Evolutionary conservation across 169 alveolate species (phyloP).

Genomic region (Theileria annulata): DNA sequence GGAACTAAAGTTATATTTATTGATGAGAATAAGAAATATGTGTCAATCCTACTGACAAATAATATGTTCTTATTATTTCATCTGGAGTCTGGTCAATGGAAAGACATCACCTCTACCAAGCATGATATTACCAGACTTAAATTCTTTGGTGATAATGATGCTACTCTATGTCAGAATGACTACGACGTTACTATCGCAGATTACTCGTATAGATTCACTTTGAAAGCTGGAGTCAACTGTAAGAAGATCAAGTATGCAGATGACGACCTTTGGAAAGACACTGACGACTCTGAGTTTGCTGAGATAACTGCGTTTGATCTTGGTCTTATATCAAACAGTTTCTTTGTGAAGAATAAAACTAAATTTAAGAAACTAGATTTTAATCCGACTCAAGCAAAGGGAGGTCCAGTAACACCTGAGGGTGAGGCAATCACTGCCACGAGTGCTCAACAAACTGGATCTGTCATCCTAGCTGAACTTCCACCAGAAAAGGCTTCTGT

Average conservation of each 20-base stretch:
- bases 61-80: background rate
- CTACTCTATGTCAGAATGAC: too few relatives aligned
- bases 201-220: background rate
- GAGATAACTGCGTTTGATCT: background rate
- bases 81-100: background rate
- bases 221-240: background rate
- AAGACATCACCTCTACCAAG: background rate
- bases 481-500: background rate
- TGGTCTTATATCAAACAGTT: background rate
- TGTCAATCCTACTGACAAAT: background rate
- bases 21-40: background rate
- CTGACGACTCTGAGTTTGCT: background rate
- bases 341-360: background rate
- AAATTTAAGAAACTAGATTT: background rate
- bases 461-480: too few relatives aligned
- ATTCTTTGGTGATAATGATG: background rate
- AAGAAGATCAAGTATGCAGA: background rate
- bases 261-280: background rate
- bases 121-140: background rate
- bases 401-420: too few relatives aligned
- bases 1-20: background rate
- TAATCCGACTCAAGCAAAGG: too few relatives aligned
- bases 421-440: too few relatives aligned
- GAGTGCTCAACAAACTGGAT: too few relatives aligned
- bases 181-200: background rate